Evolutionary conservation across 805 yeast genomes (phyloP), one percentile per base, ranked within the genome.

Genomic region (Pichia heedii): DNA sequence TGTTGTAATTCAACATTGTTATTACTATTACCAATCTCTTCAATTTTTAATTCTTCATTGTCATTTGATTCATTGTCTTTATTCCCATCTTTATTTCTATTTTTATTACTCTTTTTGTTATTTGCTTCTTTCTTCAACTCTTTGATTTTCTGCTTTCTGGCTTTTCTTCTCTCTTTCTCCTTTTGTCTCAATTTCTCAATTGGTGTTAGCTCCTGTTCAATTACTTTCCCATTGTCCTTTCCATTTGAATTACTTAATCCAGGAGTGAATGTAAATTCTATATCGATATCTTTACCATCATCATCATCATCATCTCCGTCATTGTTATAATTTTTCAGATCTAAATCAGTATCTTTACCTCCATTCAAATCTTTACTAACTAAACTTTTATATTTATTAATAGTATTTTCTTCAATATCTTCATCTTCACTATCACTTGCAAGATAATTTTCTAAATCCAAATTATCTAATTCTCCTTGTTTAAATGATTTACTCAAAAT

Each of bases 231-330:
- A n/a, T 55, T 65, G 22, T 56, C 69, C 32, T 56, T 62, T 40
- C 64, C 64, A 12, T 57, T 67, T 11, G 60, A 55, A 21, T 60
- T 50, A 51, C 56, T 65, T 19, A 58, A 65, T 3, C 86, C 97
- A 2, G 97, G 96, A 33, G 89, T 87, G 63, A 93, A 93, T 0
- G 97, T 88, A 54, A 93, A 85, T 61, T 93, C 97, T 87, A 93
- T 84, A 56, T 88, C 96, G 24, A 84, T 81, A 39, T 79, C n/a
- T n/a, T n/a, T n/a, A n/a, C n/a, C 90, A 39, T 70, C 82, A 24
- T 77, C 81, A 16, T 66, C 73, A 13, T 67, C 74, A 27, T 47
- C 46, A 10, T 45, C 50, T 33, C n/a, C n/a, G n/a, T n/a, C n/a
- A n/a, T n/a, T n/a, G n/a, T n/a, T n/a, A n/a, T n/a, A n/a, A n/a